Evolutionary conservation across 441 rosid genomes (phyloP).

Genomic region (Pelargonium fulgidum): DNA sequence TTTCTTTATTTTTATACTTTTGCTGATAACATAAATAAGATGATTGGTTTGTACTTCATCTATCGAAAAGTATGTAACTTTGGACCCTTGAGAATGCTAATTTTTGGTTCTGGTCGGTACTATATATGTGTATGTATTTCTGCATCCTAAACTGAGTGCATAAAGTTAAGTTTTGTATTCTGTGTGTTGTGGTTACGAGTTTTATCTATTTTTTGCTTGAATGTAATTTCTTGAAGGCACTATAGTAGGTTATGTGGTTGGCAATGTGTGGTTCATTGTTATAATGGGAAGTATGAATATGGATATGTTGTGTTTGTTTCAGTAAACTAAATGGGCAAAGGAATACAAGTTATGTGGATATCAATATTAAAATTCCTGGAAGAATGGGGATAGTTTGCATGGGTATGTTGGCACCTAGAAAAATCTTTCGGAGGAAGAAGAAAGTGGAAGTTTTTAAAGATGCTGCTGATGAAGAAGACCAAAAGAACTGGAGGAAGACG

Average conservation of each 20-base stretch:
- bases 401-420: slow-evolving; percentile 81
- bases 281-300: background rate
- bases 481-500: slow-evolving; percentile 74
- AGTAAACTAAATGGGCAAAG: slow-evolving; percentile 25
- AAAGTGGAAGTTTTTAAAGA: slow-evolving; percentile 66
- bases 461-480: slow-evolving; percentile 60
- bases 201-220: slow-evolving; percentile 1
- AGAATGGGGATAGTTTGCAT: slow-evolving; percentile 49
- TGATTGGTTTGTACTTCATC: too few relatives aligned
- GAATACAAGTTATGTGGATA: slow-evolving; percentile 14
- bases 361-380: slow-evolving; percentile 19
- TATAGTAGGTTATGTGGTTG: background rate
- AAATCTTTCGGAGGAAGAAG: slow-evolving; percentile 62
- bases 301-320: slow-evolving; percentile 15
- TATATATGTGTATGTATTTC: too few relatives aligned
- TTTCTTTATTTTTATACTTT: too few relatives aligned
- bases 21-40: too few relatives aligned
- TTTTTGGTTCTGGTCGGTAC: background rate
- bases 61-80: too few relatives aligned
- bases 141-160: background rate
- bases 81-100: too few relatives aligned
- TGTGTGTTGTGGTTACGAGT: background rate
- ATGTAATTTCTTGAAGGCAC: background rate
- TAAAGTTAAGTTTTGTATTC: background rate
- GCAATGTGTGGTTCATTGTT: background rate